Base-by-base conservation (phyloP, 345 rosid genomes). In the Hevea brasiliensis region DNA sequence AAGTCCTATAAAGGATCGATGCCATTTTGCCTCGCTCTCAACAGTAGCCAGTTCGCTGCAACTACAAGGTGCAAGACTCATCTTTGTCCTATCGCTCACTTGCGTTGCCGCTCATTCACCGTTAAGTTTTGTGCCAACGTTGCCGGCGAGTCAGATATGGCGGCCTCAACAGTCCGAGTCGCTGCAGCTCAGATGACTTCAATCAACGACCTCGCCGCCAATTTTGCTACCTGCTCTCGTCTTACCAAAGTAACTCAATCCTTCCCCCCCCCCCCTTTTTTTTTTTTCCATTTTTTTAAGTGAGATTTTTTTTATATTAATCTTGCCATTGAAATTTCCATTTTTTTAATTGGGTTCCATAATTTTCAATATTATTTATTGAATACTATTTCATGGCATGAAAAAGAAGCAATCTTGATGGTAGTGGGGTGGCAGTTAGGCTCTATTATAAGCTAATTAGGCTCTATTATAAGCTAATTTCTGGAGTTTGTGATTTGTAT, bases 101-200 rank as follows among this genome's bases (percentile, higher is more conserved):
- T 32, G 37, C 37, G 2, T 32, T 32, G 37, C 37, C 37, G 37
- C 37, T 32, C 37, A 32, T 32, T 32, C 3, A 32, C 37, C 37
- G 37, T 32, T 32, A 32, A 32, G 37, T 32, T 4, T 1, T 1
- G 54, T 64, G 74, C 84, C 78, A 23, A 50, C 63, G 15, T 69
- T 65, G 57, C 83, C 68, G 63, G 72, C 48, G 47, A 58, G 42
- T 50, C 77, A 61, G 72, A 71, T 76, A 86, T 89, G 86, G 83
- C 93, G 15, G 65, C 74, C 7, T 54, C 84, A 68, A 80, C 86
- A 0, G 90, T 88, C 81, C 91, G 97, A 66, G 89, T 94, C 58
- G 98, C 97, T 64, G 95, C 94, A n/a, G 94, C 85, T 72, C 98
- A 92, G 88, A 94, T 94, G 97, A 92, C 98, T 42, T 92, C 98